These are phyloP conservation scores for Phaffia rhodozyma DNA, from an alignment of 1,284 basidiomycete species.

Conservation along the genomic window DNA sequence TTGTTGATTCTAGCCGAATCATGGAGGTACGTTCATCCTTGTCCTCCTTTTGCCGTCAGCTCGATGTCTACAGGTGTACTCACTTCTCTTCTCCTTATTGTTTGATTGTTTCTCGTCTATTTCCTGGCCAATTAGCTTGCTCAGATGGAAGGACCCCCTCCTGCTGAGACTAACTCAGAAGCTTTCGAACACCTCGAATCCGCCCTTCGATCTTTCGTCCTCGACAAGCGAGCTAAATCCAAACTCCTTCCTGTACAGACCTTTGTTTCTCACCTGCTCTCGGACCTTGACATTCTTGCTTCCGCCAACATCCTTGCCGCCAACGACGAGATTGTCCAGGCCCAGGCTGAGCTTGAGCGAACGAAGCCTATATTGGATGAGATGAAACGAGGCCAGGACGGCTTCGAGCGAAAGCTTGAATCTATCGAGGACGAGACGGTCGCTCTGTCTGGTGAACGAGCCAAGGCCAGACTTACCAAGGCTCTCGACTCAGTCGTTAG, in stretches of 20 bases:
- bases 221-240: conserved; percentile 86
- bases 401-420: conserved; percentile 70
- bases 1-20: conserved; percentile 69
- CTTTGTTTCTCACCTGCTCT: conserved; percentile 77
- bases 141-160: conserved; percentile 5
- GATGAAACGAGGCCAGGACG: conserved; percentile 62
- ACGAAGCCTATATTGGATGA: conserved; percentile 74
- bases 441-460: conserved; percentile 45
- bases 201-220: conserved; percentile 86
- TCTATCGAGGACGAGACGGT: conserved; percentile 49
- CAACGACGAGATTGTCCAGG: conserved; percentile 61
- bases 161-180: conserved; percentile 43
- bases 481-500: conserved; percentile 67
- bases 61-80: conserved; percentile 22
- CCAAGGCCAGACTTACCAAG: conserved; percentile 40
- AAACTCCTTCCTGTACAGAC: conserved; percentile 94
- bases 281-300: conserved; percentile 78
- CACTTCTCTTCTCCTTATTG: background rate
- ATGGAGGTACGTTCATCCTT: conserved; percentile 19
- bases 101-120: background rate
- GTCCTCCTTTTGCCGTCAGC: conserved; percentile 43
- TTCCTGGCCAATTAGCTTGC: conserved; percentile 1
- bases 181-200: conserved; percentile 81
- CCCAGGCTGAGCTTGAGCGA: conserved; percentile 55
- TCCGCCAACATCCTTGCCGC: conserved; percentile 79